A percentile compares a stretch with the other conserved stretches of the same genome.
Conservation (phyloP, 164 flowering plant genomes). For the Macadamia integrifolia region DNA sequence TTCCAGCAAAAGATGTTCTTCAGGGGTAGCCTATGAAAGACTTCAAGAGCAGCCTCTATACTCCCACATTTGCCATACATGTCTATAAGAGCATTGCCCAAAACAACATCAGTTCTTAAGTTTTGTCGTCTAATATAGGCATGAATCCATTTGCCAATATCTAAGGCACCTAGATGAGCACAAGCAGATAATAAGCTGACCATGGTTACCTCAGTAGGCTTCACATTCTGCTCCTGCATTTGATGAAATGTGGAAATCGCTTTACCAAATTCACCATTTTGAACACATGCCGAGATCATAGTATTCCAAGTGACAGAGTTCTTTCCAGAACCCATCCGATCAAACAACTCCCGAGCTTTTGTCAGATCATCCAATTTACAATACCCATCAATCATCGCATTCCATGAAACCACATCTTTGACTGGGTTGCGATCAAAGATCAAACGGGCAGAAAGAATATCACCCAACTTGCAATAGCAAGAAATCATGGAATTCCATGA, state of each 20-base stretch:
- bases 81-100: slow-evolving; percentile 40
- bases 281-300: slow-evolving; percentile 31
- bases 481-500: slow-evolving; percentile 41
- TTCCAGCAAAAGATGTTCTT: slow-evolving; percentile 40
- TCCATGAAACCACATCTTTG: slow-evolving; percentile 39
- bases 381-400: slow-evolving; percentile 40
- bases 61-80: slow-evolving; percentile 42
- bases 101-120: slow-evolving; percentile 24
- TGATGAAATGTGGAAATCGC: slow-evolving; percentile 21
- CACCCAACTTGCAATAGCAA: slow-evolving; percentile 30
- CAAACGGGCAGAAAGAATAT: slow-evolving; percentile 21
- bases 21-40: slow-evolving; percentile 23
- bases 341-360: slow-evolving; percentile 28
- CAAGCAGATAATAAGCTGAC: slow-evolving; percentile 39
- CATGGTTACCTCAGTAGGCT: slow-evolving; percentile 38
- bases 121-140: slow-evolving; percentile 23
- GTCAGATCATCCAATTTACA: slow-evolving; percentile 20
- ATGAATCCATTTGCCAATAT: slow-evolving; percentile 38
- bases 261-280: slow-evolving; percentile 14
- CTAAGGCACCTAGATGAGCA: slow-evolving; percentile 43
- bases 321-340: slow-evolving; percentile 25
- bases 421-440: slow-evolving; percentile 28
- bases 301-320: slow-evolving; percentile 36
- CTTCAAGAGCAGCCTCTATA: slow-evolving; percentile 28
- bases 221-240: slow-evolving; percentile 30